These are phyloP conservation scores for Teratosphaeriaceae sp. DNA, from an alignment of 2,329 filamentous ascomycete species.

Conservation along the genomic window DNA sequence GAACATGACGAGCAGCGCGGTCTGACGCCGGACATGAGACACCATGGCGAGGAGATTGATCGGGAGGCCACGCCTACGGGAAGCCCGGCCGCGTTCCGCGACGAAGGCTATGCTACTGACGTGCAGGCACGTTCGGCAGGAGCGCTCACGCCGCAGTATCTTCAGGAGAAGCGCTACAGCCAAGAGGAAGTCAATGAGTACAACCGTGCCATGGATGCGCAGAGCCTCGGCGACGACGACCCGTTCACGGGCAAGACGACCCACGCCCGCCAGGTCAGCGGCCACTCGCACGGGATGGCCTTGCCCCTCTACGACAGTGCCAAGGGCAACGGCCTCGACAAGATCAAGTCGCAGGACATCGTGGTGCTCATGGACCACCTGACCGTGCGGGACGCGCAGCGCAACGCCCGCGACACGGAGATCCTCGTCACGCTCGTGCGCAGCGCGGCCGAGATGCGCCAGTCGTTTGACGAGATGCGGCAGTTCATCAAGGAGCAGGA, in stretches of 20 bases:
- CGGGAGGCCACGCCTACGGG: slow-evolving; percentile 40
- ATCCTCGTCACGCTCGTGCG: slow-evolving; percentile 91
- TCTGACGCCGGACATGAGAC: slow-evolving; percentile 32
- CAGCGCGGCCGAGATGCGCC: slow-evolving; percentile 93
- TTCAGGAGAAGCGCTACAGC: slow-evolving; percentile 38
- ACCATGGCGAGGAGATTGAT: slow-evolving; percentile 9
- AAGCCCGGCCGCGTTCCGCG: slow-evolving; percentile 56
- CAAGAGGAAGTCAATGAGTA: slow-evolving; percentile 52
- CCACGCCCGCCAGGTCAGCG: slow-evolving; percentile 66
- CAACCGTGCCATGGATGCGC: slow-evolving; percentile 43
- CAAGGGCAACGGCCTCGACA: slow-evolving; percentile 79
- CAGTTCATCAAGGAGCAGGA: slow-evolving; percentile 86
- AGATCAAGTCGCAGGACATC: slow-evolving; percentile 93
- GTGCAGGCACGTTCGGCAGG: slow-evolving; percentile 46
- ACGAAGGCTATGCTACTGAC: slow-evolving; percentile 90
- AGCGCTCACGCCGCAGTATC: slow-evolving; percentile 34
- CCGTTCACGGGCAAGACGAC: slow-evolving; percentile 51
- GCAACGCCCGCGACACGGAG: slow-evolving; percentile 92
- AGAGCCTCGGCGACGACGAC: slow-evolving; percentile 44
- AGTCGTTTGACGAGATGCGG: slow-evolving; percentile 92
- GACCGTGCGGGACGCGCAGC: slow-evolving; percentile 92
- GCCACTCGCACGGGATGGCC: slow-evolving; percentile 83
- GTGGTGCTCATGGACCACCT: slow-evolving; percentile 97
- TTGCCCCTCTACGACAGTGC: slow-evolving; percentile 87
- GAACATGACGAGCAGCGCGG: slow-evolving; percentile 26